Conservation (phyloP, 192 early-diverging fungal genomes). For the Entophlyctis helioformis region DNA sequence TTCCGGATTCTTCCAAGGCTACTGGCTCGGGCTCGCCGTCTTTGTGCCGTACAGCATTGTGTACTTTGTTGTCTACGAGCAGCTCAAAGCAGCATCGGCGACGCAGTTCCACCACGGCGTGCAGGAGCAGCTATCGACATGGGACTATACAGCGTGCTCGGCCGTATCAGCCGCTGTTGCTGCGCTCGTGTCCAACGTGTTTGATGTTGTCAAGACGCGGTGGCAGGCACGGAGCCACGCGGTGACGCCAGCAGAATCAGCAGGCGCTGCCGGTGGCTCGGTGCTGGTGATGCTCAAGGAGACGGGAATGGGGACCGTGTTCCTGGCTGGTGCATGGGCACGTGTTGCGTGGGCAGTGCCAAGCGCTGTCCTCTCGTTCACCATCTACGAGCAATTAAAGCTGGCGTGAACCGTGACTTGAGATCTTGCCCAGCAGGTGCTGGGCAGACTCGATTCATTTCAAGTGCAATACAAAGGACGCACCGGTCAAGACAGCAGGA, state of each 20-base stretch:
- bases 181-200: slow-evolving; percentile 36
- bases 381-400: slow-evolving; percentile 50
- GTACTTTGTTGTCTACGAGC: slow-evolving; percentile 45
- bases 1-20: slow-evolving; percentile 46
- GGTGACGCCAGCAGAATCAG: slow-evolving; percentile 14
- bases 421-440: no score
- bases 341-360: slow-evolving; percentile 50
- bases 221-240: slow-evolving; percentile 28
- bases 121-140: slow-evolving; percentile 13
- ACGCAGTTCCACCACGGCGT: background rate
- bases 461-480: no score
- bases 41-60: slow-evolving; percentile 50
- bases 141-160: slow-evolving; percentile 24
- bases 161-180: slow-evolving; percentile 31
- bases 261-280: slow-evolving; percentile 33
- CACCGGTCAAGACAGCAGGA: no score
- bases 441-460: no score
- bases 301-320: no score
- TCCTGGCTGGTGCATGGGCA: no score
- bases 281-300: no score
- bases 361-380: slow-evolving; percentile 45
- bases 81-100: slow-evolving; percentile 14
- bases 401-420: no score
- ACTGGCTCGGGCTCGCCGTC: slow-evolving; percentile 47
- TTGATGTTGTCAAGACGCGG: slow-evolving; percentile 53